Conservation (phyloP, 1,284 basidiomycete species). For the Cryptococcus maquisensis region DNA sequence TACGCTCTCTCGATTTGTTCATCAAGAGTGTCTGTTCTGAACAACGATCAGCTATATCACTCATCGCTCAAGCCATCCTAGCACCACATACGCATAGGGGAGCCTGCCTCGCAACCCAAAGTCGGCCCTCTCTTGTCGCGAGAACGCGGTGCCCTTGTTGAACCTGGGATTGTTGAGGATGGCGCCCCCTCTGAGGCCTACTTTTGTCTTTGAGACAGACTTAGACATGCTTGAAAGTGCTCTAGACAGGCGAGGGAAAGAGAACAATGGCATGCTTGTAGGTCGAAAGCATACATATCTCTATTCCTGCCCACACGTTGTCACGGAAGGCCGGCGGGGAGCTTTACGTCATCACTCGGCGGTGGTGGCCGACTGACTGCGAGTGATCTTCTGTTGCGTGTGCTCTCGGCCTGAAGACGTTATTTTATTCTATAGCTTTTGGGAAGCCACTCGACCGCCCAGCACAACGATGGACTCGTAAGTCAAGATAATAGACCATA, state of each 20-base stretch:
- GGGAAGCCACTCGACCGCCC: background rate
- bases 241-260: background rate
- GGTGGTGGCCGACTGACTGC: too few relatives aligned
- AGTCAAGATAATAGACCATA: background rate
- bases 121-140: slow-evolving; percentile 59
- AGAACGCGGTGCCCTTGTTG: slow-evolving; percentile 64
- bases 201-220: slow-evolving; percentile 10
- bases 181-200: slow-evolving; percentile 55
- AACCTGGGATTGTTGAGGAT: slow-evolving; percentile 60
- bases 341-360: too few relatives aligned
- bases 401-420: too few relatives aligned
- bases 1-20: slow-evolving; percentile 67
- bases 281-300: too few relatives aligned
- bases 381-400: too few relatives aligned
- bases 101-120: slow-evolving; percentile 68
- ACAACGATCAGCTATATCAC: background rate
- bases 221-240: background rate
- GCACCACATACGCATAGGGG: slow-evolving; percentile 49
- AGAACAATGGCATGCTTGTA: background rate
- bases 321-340: too few relatives aligned
- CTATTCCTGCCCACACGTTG: too few relatives aligned
- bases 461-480: slow-evolving; percentile 13
- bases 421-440: too few relatives aligned
- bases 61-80: background rate
- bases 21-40: slow-evolving; percentile 64